Conservation (phyloP, 2,329 filamentous ascomycete genomes). For the Cordyceps javanica region DNA sequence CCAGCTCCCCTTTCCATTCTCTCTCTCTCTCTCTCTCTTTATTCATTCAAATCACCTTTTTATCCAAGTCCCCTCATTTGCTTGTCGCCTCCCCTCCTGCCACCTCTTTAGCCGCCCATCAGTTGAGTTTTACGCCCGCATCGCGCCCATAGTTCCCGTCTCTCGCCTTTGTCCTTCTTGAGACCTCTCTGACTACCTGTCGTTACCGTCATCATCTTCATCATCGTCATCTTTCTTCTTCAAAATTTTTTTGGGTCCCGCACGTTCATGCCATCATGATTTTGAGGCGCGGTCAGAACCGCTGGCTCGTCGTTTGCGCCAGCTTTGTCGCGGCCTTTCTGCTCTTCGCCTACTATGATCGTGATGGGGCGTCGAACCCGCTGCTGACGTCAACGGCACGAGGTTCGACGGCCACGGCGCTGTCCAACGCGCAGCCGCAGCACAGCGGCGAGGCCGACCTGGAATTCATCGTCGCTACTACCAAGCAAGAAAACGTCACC, state of each 20-base stretch:
- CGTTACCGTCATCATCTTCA: background rate
- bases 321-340: background rate
- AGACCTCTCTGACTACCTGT: too few species aligned
- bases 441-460: constrained; percentile 23
- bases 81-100: background rate
- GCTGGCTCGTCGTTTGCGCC: constrained; percentile 8
- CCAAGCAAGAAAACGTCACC: constrained; percentile 26
- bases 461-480: constrained; percentile 29
- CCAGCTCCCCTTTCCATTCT: background rate
- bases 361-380: background rate
- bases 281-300: background rate
- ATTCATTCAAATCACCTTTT: background rate
- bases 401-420: background rate
- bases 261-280: background rate
- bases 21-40: background rate
- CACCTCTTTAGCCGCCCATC: too few species aligned
- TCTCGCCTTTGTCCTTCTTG: too few species aligned
- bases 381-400: background rate
- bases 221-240: background rate
- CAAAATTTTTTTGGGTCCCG: background rate
- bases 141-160: background rate
- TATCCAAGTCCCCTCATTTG: too few species aligned
- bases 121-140: too few species aligned
- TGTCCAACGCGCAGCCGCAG: background rate
- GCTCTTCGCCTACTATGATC: background rate